Conservation (phyloP, 371 early-diverging fungal species). For the Actinomortierella wolfii region DNA sequence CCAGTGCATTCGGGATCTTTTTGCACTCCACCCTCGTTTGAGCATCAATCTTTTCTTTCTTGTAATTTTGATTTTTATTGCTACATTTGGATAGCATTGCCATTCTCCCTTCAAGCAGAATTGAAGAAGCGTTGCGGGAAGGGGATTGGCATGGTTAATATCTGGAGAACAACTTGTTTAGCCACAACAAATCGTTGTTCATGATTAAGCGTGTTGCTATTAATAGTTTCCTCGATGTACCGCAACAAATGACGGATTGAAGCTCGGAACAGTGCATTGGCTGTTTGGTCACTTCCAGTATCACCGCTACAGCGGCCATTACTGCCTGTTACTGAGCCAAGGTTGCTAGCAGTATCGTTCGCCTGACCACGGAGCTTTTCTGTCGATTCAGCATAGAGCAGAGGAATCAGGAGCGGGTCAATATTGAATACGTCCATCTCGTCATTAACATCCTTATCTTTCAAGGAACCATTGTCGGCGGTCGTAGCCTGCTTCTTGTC, state of each 20-base stretch:
- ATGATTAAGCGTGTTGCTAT: neutral
- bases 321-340: slow-evolving; percentile 16
- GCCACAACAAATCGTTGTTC: slow-evolving; percentile 21
- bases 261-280: neutral
- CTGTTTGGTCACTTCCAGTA: neutral
- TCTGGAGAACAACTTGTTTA: slow-evolving; percentile 13
- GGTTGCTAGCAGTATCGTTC: slow-evolving; percentile 11
- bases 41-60: too few relatives aligned
- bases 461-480: neutral
- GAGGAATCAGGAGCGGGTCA: slow-evolving; percentile 35
- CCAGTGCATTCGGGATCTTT: too few relatives aligned
- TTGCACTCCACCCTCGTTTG: too few relatives aligned
- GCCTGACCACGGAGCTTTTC: slow-evolving; percentile 8
- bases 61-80: too few relatives aligned
- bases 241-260: neutral
- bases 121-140: slow-evolving; percentile 35
- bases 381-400: slow-evolving; percentile 8
- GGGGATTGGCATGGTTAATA: slow-evolving; percentile 19
- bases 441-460: neutral
- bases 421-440: slow-evolving; percentile 30
- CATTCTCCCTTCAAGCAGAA: too few relatives aligned
- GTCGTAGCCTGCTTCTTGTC: neutral
- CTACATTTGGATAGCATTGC: too few relatives aligned
- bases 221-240: neutral
- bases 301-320: slow-evolving; percentile 3